These are phyloP conservation scores for Neolentinus lepideus DNA, from an alignment of 1,284 basidiomycete species.

Conservation along the genomic window DNA sequence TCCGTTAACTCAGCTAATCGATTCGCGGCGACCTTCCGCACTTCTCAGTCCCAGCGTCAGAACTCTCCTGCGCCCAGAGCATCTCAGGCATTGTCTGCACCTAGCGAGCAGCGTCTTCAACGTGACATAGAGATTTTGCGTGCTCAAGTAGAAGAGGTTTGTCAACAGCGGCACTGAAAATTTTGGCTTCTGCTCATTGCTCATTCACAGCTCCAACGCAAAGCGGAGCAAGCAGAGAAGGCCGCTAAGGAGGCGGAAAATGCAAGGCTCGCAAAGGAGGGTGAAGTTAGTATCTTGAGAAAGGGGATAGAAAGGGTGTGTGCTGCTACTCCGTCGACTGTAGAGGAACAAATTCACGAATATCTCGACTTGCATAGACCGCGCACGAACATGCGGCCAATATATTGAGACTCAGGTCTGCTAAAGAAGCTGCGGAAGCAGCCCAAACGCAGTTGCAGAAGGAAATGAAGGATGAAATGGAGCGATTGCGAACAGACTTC, in stretches of 20 bases:
- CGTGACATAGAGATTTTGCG: constrained; percentile 26
- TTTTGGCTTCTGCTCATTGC: constrained; percentile 5
- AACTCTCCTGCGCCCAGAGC: constrained; percentile 5
- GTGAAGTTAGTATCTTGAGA: constrained; percentile 55
- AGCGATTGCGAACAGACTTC: constrained; percentile 61
- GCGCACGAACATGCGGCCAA: constrained; percentile 52
- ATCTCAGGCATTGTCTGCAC: not conserved
- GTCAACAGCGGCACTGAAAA: constrained; percentile 8
- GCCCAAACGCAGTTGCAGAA: constrained; percentile 47
- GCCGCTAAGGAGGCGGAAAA: constrained; percentile 41
- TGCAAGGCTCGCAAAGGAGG: constrained; percentile 43
- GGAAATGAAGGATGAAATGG: constrained; percentile 59
- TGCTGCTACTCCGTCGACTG: not conserved
- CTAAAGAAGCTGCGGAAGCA: constrained; percentile 52
- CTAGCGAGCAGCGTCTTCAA: constrained; percentile 8
- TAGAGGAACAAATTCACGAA: not conserved
- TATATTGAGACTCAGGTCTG: constrained; percentile 45
- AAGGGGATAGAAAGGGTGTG: constrained; percentile 50
- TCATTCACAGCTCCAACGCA: constrained; percentile 37
- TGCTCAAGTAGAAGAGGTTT: constrained; percentile 41
- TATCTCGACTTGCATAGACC: constrained; percentile 29
- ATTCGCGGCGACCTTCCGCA: not conserved
- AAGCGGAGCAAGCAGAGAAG: constrained; percentile 36
- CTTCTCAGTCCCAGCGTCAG: constrained; percentile 2
- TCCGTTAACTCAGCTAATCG: not conserved